These are phyloP conservation scores for Nemania sp. DNA, from an alignment of 2,329 filamentous ascomycete species.

Conservation along the genomic window DNA sequence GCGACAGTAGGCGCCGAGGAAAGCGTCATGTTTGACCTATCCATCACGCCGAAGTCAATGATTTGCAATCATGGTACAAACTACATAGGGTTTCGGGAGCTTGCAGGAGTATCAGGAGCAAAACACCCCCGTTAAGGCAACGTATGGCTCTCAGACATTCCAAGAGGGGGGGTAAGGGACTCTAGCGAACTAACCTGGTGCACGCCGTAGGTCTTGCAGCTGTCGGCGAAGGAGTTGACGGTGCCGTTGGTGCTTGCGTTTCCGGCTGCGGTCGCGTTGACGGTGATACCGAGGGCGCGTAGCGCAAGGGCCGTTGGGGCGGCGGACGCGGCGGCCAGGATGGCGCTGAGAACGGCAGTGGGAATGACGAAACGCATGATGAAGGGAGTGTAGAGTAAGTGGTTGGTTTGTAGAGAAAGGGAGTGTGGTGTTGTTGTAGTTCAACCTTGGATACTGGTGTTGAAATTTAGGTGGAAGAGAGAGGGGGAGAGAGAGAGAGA, in stretches of 20 bases:
- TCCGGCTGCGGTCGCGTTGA: not conserved
- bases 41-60: too few relatives aligned
- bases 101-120: too few relatives aligned
- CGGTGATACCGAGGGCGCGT: not conserved
- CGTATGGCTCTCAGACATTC: too few relatives aligned
- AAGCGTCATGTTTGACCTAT: slow-evolving; percentile 5
- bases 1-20: slow-evolving; percentile 16
- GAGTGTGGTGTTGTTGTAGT: not conserved
- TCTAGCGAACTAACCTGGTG: too few relatives aligned
- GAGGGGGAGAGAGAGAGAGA: not conserved
- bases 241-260: slow-evolving; percentile 8
- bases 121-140: too few relatives aligned
- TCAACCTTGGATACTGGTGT: not conserved
- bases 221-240: slow-evolving; percentile 20
- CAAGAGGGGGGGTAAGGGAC: too few relatives aligned
- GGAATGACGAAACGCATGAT: slow-evolving; percentile 23
- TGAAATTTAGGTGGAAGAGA: not conserved
- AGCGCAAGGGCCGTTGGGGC: not conserved
- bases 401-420: not conserved
- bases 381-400: not conserved
- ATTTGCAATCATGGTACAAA: too few relatives aligned
- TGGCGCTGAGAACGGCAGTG: slow-evolving; percentile 5
- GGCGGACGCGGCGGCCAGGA: not conserved
- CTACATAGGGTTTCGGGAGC: too few relatives aligned
- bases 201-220: slow-evolving; percentile 14